These are phyloP conservation scores for Isatis lusitanica DNA, from an alignment of 441 rosid species.

Conservation along the genomic window DNA sequence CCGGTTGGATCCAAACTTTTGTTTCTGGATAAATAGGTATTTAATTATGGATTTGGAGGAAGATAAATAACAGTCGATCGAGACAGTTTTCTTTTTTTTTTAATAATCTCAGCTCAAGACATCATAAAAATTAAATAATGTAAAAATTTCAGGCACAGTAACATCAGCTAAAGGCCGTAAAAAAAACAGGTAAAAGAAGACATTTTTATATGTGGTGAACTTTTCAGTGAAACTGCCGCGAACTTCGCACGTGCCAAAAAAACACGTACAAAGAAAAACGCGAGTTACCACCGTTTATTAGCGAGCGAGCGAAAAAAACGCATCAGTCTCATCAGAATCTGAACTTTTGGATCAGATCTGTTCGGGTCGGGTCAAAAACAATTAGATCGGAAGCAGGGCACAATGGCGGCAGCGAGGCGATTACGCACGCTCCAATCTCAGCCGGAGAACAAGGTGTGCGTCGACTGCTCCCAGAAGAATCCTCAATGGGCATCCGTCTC, in stretches of 20 bases:
- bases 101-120: too few relatives aligned
- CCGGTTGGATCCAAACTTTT: background rate
- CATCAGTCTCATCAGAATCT: constrained; percentile 23
- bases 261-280: background rate
- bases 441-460: constrained; percentile 81
- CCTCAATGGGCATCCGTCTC: constrained; percentile 99
- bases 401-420: constrained; percentile 79
- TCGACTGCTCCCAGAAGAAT: constrained; percentile 91
- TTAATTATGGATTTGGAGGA: too few relatives aligned
- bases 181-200: too few relatives aligned
- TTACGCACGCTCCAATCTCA: constrained; percentile 85
- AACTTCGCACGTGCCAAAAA: constrained; percentile 31
- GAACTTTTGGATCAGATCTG: constrained; percentile 41
- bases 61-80: too few relatives aligned
- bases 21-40: too few relatives aligned
- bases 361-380: constrained; percentile 6
- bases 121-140: too few relatives aligned
- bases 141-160: too few relatives aligned
- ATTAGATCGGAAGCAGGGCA: constrained; percentile 28
- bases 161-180: too few relatives aligned
- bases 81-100: too few relatives aligned
- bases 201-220: background rate
- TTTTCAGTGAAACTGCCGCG: constrained; percentile 15
- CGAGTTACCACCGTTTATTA: constrained; percentile 15
- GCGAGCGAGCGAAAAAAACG: background rate